phyloP scores from a whole-genome alignment of 139 green algal species.

The Micromonas pusilla region DNA sequence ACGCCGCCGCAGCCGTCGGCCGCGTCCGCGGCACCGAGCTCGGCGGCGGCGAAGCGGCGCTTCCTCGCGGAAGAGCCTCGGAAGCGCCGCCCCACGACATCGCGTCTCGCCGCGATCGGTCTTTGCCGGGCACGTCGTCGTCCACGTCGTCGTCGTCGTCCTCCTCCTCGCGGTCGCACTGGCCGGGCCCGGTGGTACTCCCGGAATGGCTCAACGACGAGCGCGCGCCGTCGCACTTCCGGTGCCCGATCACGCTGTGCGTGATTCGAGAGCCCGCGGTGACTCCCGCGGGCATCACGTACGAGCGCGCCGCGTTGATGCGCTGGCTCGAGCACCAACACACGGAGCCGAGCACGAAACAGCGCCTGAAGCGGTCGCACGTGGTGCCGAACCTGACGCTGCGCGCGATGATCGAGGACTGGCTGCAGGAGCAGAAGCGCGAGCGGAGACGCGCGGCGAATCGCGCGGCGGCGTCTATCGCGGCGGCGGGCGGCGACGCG shows the following conservation, averaged over 20 bases:
- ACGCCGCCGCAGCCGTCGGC: too few relatives aligned
- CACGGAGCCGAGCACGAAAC: background rate
- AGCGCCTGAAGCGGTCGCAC: background rate
- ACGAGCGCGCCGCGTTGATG: background rate
- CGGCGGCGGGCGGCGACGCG: too few relatives aligned
- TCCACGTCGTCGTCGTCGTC: background rate
- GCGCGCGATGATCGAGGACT: background rate
- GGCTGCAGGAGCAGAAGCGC: background rate
- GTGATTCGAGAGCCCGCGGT: slow-evolving; percentile 13
- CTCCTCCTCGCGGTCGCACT: background rate
- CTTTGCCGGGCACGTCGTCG: background rate
- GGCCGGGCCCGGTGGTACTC: background rate
- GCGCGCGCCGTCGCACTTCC: background rate
- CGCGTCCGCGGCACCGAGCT: too few relatives aligned
- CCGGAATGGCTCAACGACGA: background rate
- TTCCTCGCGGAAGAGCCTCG: too few relatives aligned
- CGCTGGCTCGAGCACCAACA: background rate
- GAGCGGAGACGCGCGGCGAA: too few relatives aligned
- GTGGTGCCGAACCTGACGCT: background rate
- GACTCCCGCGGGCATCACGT: background rate
- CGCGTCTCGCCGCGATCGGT: too few relatives aligned
- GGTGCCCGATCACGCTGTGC: slow-evolving; percentile 4
- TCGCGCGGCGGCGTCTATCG: too few relatives aligned
- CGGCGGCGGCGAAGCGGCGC: too few relatives aligned
- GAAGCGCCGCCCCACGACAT: too few relatives aligned